Evolutionary conservation across 148 eudicot genomes (phyloP), one percentile per base, ranked within the genome.

Genomic region (Chenopodium quinoa): DNA sequence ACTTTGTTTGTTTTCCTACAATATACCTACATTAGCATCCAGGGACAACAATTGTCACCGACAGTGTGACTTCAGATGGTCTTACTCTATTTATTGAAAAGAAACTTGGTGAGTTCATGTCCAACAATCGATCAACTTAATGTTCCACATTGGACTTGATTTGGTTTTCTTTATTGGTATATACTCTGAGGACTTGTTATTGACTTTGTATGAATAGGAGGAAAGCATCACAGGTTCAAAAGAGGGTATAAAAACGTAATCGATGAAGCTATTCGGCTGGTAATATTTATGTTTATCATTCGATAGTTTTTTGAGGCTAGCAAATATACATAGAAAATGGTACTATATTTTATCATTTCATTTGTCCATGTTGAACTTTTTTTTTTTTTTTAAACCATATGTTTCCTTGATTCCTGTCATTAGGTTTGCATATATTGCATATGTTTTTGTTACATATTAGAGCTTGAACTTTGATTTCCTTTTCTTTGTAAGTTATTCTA

Each of bases 221-320:
- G 99, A 72, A 96, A 90, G 87, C 99, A 96, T 84, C 99, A 92
- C 78, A 89, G 99, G 74, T 96, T 96, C 85, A 96, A 91, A 86
- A 93, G 99, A 87, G 99, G 99, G 77, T 96, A 96, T 88, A 96
- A 90, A 86, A 96, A 96, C 85, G 99, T 96, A 83, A 96, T 93
- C 81, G 99, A 96, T 89, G 99, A 96, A 88, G 98, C 97, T 77
- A 91, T 96, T 83, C 97, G 94, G 78, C 82, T 96, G 98, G 99
- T 96, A 91, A 85, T 78, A 34, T 12, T 58, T 44, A 58, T 46
- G 19, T 79, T 1, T 75, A 7, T 32, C 25, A 23, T 9, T 48
- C 0, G 22, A 2, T 60, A 58, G 32, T 8, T 10, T 9, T 63
- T 66, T 17, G 16, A 20, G 17, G 16, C 19, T 7, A 46, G 5